phyloP scores from a whole-genome alignment of 1,284 basidiomycete genomes.

The Boletus sp. region DNA sequence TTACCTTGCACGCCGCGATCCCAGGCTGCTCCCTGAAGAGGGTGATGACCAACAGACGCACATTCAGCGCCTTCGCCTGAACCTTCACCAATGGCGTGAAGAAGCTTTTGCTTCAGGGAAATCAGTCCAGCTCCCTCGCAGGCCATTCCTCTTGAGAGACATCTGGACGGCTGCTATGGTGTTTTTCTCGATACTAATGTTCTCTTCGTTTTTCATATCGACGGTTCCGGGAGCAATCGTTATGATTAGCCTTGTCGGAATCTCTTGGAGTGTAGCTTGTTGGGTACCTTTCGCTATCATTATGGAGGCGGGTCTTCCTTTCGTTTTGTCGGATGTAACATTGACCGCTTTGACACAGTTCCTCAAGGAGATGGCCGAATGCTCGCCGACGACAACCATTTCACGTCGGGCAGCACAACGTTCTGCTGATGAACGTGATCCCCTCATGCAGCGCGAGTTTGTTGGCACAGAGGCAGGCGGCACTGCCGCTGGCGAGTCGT shows the following conservation, averaged over 20 bases:
- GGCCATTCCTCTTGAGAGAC: conserved; percentile 86
- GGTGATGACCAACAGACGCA: conserved; percentile 74
- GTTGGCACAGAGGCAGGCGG: conserved; percentile 37
- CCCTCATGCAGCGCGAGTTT: conserved; percentile 63
- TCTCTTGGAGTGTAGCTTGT: conserved; percentile 93
- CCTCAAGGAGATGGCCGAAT: conserved; percentile 68
- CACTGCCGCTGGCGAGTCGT: conserved; percentile 32
- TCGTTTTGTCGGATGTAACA: neutral
- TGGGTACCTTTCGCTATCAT: conserved; percentile 92
- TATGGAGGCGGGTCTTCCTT: conserved; percentile 68
- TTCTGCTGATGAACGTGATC: conserved; percentile 49
- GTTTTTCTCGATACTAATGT: conserved; percentile 73
- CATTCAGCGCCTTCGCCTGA: conserved; percentile 58
- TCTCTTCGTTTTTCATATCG: conserved; percentile 79
- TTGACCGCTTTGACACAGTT: conserved; percentile 45
- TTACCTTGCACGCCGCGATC: conserved; percentile 74
- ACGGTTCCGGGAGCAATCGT: conserved; percentile 72
- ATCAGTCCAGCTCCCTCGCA: conserved; percentile 71
- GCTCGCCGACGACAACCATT: neutral
- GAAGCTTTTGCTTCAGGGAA: conserved; percentile 73
- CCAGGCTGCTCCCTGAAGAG: conserved; percentile 66
- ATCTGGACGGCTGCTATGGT: conserved; percentile 87
- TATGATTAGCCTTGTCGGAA: conserved; percentile 80
- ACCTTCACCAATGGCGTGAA: conserved; percentile 77
- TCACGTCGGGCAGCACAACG: conserved; percentile 2